phyloP scores from a whole-genome alignment of 495 filamentous ascomycete species.

The Aspergillus asperescens region DNA sequence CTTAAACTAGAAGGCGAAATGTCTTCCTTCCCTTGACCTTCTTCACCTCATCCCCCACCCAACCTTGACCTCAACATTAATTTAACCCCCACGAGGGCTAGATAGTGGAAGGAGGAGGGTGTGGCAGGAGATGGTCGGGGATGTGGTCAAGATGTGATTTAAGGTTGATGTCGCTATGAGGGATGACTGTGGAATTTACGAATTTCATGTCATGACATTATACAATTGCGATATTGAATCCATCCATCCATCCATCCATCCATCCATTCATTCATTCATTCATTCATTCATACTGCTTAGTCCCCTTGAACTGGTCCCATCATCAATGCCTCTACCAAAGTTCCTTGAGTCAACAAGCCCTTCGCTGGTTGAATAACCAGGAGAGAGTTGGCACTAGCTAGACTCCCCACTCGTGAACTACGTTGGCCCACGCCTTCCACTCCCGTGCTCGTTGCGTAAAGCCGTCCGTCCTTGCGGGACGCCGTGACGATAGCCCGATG shows the following conservation, averaged over 20 bases:
- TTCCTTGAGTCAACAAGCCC: constrained; percentile 46
- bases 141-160: no score
- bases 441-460: constrained; percentile 81
- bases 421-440: constrained; percentile 58
- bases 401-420: constrained; percentile 82
- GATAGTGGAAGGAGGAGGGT: no score
- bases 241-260: no score
- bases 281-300: no score
- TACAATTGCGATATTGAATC: no score
- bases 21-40: neutral
- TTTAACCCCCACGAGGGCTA: no score
- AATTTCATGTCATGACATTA: no score
- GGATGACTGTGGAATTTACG: no score
- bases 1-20: neutral
- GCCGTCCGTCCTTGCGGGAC: constrained; percentile 54
- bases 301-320: constrained; percentile 45
- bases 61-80: no score
- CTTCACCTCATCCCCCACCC: neutral
- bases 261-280: no score
- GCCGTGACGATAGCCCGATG: constrained; percentile 68
- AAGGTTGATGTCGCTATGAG: no score
- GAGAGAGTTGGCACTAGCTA: constrained; percentile 82
- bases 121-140: no score
- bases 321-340: constrained; percentile 55
- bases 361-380: constrained; percentile 63